phyloP scores from a whole-genome alignment of 2,329 filamentous ascomycete species.

The Fusarium staphyleae region DNA sequence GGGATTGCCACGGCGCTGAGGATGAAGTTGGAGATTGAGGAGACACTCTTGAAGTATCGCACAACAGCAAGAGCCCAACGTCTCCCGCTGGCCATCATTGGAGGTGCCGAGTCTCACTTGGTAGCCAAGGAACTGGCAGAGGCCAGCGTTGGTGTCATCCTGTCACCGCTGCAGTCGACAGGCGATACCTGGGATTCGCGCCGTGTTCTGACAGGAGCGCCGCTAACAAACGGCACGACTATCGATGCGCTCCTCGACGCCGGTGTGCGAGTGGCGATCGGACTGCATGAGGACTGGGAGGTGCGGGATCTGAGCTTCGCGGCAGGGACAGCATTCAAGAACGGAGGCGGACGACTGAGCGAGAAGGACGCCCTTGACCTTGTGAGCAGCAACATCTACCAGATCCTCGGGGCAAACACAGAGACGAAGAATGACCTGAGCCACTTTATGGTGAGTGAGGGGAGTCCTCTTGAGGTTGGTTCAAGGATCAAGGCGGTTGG shows the following conservation, averaged over 20 bases:
- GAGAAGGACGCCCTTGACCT: constrained; percentile 64
- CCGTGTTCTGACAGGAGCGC: constrained; percentile 67
- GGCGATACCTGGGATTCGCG: constrained; percentile 66
- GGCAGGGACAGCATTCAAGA: constrained; percentile 66
- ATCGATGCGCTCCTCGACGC: constrained; percentile 65
- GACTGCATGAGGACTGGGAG: constrained; percentile 68
- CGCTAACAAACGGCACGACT: constrained; percentile 69
- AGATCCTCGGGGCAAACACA: constrained; percentile 60
- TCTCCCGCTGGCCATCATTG: constrained; percentile 64
- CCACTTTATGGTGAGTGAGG: constrained; percentile 70
- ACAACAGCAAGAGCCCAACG: constrained; percentile 24
- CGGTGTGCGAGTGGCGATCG: constrained; percentile 65
- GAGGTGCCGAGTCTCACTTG: constrained; percentile 68
- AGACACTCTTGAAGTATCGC: constrained; percentile 38
- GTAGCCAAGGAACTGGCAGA: constrained; percentile 64
- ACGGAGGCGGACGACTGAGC: constrained; percentile 60
- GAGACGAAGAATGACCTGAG: constrained; percentile 38
- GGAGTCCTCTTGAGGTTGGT: constrained; percentile 67
- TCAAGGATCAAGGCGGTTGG: constrained; percentile 62
- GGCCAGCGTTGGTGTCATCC: constrained; percentile 64
- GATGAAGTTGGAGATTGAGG: constrained; percentile 65
- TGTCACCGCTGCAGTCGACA: constrained; percentile 65
- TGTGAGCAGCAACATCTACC: constrained; percentile 63
- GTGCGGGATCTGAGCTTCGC: constrained; percentile 65
- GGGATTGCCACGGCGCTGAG: constrained; percentile 65